Base-by-base conservation (phyloP, 2,329 filamentous ascomycete species). In the Monascus ruber region DNA sequence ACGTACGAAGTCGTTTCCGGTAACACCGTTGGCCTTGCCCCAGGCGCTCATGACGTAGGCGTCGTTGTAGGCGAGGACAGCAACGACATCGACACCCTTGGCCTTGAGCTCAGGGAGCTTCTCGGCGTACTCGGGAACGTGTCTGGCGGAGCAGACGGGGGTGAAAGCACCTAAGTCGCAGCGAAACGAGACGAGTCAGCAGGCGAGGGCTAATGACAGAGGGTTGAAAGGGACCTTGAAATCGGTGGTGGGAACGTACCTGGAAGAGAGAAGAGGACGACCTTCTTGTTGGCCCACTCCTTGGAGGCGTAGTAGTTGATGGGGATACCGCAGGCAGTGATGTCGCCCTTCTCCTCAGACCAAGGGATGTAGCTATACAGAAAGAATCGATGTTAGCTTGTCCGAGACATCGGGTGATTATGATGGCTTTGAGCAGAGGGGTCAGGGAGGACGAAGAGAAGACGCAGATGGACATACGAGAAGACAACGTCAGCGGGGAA, bases 11-110 rank as follows among this genome's bases (percentile, higher is more conserved):
- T 76, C 73, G 51, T 89, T 81, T 47, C 79, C 77, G 57, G 76
- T 80, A 57, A 89, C 72, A 38, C 73, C 73, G 67, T 93, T 89
- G 57, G 86, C 85, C 76, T 94, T 94, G 66, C 79, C 82, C 85
- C 85, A 91, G 39, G 83, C 85, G 53, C 78, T 81, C 84, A 89
- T 89, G 63, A 94, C 86, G 59, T 73, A 93, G 47, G 80, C 71
- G 66, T 94, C 87, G 66, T 94, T 94, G 71, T 71, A 81, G 43
- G 85, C 83, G 56, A 93, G 81, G 57, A 91, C 77, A 50, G 85
- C 76, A 54, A 94, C 77, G 47, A 82, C 65, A 64, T 94, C 86
- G 50, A 93, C 83, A 53, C 84, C 85, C 74, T 89, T 89, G 58
- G 69, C 69, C 69, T 79, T 80, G 64, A 93, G 72, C 57, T 81